Evolutionary conservation across 805 yeast species (phyloP), one percentile per base, ranked within the genome.

Genomic region (Candida boleticola): DNA sequence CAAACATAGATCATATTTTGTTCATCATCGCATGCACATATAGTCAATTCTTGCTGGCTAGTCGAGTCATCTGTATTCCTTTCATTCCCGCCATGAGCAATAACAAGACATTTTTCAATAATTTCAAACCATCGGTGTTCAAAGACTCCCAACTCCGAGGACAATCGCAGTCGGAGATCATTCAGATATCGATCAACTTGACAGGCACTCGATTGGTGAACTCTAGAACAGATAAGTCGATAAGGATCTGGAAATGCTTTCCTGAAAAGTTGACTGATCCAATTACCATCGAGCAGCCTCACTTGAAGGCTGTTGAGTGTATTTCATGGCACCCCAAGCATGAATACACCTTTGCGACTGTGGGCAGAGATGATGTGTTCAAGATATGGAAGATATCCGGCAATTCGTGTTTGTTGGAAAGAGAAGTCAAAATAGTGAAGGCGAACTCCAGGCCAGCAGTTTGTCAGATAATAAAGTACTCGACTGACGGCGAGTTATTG

Each of bases 301-400:
- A 77, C 46, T 44, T 48, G 3, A 57, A 58, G 36, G 50, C 67
- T 1, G 73, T 73, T 17, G 72, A 68, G 40, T 46, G 66, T 18
- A 44, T 80, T 6, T 50, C 70, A 2, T 80, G 82, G 82, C 63
- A 73, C 36, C 82, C 84, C 0, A 53, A 53, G 16, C 54, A 64
- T 22, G 76, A 77, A 22, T 63, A 64, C 32, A 50, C 63, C 10
- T 63, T 80, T 40, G 80, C 75, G 3, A 64, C 76, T 4, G 79
- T 74, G 27, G 79, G 79, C 4, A 50, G 66, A 22, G 84, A 77
- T 49, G 63, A 64, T 10, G 50, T 46, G 34, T 59, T 80, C 29
- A 73, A 73, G 48, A 45, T 76, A 22, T 75, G 83, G 82, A 47
- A 51, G 18, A 30, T 29, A 11, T 29, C 41, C 29, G 74, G 73